Conservation (phyloP, 106 monocot species). For the Dioscorea alata region DNA sequence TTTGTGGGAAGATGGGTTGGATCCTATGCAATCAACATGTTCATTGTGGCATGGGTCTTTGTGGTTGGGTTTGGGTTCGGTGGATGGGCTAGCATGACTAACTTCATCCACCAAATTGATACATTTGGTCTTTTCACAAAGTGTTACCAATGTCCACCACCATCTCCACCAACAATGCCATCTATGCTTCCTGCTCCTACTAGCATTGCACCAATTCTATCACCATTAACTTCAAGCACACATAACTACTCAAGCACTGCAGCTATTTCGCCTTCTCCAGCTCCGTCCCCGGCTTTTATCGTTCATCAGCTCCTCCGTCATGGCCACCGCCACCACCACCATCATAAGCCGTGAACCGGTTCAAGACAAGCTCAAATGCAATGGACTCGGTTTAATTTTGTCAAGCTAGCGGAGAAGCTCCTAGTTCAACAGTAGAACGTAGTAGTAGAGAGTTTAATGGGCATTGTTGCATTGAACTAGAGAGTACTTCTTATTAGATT, state of each 20-base stretch:
- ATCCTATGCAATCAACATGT: slow-evolving; percentile 51
- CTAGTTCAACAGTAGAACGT: too few species aligned
- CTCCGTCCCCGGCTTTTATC: slow-evolving; percentile 13
- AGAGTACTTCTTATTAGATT: too few species aligned
- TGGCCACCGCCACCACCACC: slow-evolving; percentile 17
- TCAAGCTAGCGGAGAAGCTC: too few species aligned
- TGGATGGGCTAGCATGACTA: slow-evolving; percentile 88
- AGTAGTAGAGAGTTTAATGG: too few species aligned
- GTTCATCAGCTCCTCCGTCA: slow-evolving; percentile 4
- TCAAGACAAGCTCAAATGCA: not conserved
- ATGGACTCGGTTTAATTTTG: not conserved
- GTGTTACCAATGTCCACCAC: slow-evolving; percentile 80
- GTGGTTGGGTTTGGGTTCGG: slow-evolving; percentile 88
- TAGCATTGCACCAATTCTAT: not conserved
- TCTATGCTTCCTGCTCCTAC: slow-evolving; percentile 10
- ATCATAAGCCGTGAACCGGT: slow-evolving; percentile 1
- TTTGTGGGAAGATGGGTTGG: slow-evolving; percentile 64
- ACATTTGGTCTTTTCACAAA: slow-evolving; percentile 85
- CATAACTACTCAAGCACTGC: not conserved
- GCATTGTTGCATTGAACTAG: too few species aligned
- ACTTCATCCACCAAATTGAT: slow-evolving; percentile 77
- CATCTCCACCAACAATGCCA: slow-evolving; percentile 2
- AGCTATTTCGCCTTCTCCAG: not conserved
- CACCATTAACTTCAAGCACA: not conserved
- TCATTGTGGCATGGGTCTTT: slow-evolving; percentile 80